phyloP scores from a whole-genome alignment of 2,329 filamentous ascomycete species.

The Paecilomyces fulvus region DNA sequence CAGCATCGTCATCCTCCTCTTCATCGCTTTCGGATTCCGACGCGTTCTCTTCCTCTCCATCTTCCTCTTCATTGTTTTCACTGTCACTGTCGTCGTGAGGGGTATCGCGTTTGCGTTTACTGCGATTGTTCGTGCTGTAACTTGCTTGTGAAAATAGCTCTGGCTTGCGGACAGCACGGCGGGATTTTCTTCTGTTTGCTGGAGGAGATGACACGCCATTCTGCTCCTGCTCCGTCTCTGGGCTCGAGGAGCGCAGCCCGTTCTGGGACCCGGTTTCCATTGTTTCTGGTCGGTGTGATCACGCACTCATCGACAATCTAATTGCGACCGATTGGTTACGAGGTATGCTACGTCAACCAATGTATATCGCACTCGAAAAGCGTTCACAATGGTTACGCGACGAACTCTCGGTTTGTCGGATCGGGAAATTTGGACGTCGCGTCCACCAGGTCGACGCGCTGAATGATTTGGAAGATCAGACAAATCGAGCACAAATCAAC shows the following conservation, averaged over 20 bases:
- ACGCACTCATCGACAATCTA: neutral
- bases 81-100: conserved; percentile 24
- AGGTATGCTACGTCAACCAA: neutral
- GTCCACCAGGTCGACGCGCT: neutral
- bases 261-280: conserved; percentile 3
- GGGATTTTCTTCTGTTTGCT: conserved; percentile 35
- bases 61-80: conserved; percentile 10
- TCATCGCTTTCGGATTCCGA: conserved; percentile 33
- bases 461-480: neutral
- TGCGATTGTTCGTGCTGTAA: conserved; percentile 19
- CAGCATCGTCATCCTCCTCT: conserved; percentile 28
- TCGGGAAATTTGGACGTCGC: neutral
- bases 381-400: neutral
- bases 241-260: neutral
- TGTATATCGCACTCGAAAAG: neutral
- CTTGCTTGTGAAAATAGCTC: conserved; percentile 32
- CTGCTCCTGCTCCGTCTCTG: conserved; percentile 1
- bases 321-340: neutral
- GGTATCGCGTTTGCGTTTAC: conserved; percentile 45
- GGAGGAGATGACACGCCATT: conserved; percentile 14
- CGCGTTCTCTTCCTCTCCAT: conserved; percentile 20
- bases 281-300: neutral
- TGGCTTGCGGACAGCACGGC: conserved; percentile 34
- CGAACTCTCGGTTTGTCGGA: neutral
- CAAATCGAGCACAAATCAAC: neutral